Base-by-base conservation (phyloP, 371 early-diverging fungal species). In the Blastocladiella emersonii region DNA sequence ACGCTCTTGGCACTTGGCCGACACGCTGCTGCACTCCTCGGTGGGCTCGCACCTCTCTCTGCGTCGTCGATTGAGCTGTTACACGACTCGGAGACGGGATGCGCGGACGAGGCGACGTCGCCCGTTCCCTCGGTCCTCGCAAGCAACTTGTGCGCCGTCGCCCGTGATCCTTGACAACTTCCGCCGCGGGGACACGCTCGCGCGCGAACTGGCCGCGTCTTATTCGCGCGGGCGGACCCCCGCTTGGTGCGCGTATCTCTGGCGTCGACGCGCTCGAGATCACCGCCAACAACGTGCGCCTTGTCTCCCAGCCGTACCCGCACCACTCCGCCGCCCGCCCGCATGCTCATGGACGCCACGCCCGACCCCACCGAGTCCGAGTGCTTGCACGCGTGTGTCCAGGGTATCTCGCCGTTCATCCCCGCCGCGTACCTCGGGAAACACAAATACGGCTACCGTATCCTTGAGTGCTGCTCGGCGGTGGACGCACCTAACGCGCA, bases 231-330 rank as follows among this genome's bases (percentile, higher is more conserved):
- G 53, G 13, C 53, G 53, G 1, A 59, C n/a, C 37, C 10, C 41
- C 59, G 12, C 37, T 59, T 7, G 27, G 34, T 34, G 59, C 59
- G 30, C 36, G 59, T 15, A 34, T 43, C 25, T 59, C 25, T 59
- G 59, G 59, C 3, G 25, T 59, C 59, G 59, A 59, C 37, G 37
- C 59, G 35, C 59, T 59, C 25, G 59, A 41, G 1, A 59, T 59
- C 32, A 59, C 59, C 15, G n/a, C 59, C 1, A 25, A 37, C 17
- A 59, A 59, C 6, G 3, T 59, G 15, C 27, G 25, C 3, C 15
- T 34, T 3, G 44, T 59, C 25, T 34, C 17, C 13, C 37, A 32
- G 10, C 30, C 21, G 27, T 39, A 59, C 37, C 59, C 34, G 15
- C 17, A 13, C 3, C 59, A 59, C 19, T 8, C 32, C 25, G 44